Evolutionary conservation across 129 eudicot genomes (phyloP), one percentile per base, ranked within the genome.

Genomic region (Flaveria sonorensis): DNA sequence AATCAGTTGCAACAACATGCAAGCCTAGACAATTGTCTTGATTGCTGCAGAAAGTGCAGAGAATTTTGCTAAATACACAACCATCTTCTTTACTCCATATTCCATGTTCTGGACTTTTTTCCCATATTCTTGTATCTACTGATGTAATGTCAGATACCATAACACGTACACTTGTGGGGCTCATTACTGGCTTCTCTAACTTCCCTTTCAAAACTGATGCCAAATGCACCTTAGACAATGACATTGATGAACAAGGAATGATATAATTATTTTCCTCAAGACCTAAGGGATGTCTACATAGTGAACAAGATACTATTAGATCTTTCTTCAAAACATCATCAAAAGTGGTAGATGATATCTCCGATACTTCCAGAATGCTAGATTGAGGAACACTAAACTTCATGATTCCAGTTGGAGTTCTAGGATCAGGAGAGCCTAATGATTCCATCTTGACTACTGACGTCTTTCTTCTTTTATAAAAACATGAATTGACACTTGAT

Each of bases 1-100:
- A 82, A 88, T 93, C 96, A 11, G 98, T 85, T 65, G 97, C 98
- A 83, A 90, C 83, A 55, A 90, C 90, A 68, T 87, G 88, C 40
- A 93, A 85, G n/a, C 98, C 98, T 67, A 93, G 89, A 76, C 91
- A 88, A 74, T 62, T 77, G 52, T 82, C 81, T 70, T 85, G 78
- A 76, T 77, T 73, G 70, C 52, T 21, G 76, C 98, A 93, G 75
- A 87, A 87, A 74, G 92, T 93, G 82, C 98, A 93, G 76, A 85
- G 77, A 8, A 89, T 48, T 16, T 86, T 75, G 59, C 86, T 88
- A 79, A 81, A 93, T 20, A 93, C 98, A 87, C 98, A 93, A 14
- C 98, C 98, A 79, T 93, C 98, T 82, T 90, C 97, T 83, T 85
- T 84, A 82, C 96, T 87, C 98, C 98, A 93, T 66, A 89, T 76